Evolutionary conservation across 73 alveolate species (phyloP), one percentile per base, ranked within the genome.

Genomic region (Paramecium pentaurelia): DNA sequence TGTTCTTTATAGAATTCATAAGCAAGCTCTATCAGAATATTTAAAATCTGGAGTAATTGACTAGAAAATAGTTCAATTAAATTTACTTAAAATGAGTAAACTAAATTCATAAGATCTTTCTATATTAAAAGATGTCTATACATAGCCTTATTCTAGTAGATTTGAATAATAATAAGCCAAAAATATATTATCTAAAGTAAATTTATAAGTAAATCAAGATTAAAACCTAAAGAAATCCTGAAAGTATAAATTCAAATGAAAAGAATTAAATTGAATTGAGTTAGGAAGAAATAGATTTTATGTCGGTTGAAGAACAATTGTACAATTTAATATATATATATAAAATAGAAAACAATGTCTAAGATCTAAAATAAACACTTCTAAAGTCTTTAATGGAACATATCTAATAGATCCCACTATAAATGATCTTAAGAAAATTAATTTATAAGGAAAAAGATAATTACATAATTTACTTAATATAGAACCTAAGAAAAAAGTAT

Each of bases 371-470:
- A 30, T 80, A 44, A 40, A 80, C 14, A 80, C 91, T 11, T 80
- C 64, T 27, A 80, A 80, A 12, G 42, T 80, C 38, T 80, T 80
- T 80, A 80, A 80, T 80, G 91, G 91, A 37, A 42, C 91, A 0
- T 47, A 80, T 25, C n/a, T 80, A 10, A 60, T 80, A 25, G 91
- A 80, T 80, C 91, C 91, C 0, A 80, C 91, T 9, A 80, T 80
- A 7, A 42, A 80, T 22, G 91, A 80, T 27, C 54, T 80, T 20
- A 80, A 44, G 47, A 80, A 80, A n/a, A 10, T 25, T 30, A 42
- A 45, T 20, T 44, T 27, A 22, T 6, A 20, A 14, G 83, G 83
- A 64, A 64, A 34, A 28, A 64, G 45, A 64, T 34, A 64, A 34
- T 34, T 64, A 28, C 44, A 64, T 28, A 30, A 64, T 25, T 64